Conservation (phyloP, 768 basidiomycete genomes). For the Boletus vermiculosoides region DNA sequence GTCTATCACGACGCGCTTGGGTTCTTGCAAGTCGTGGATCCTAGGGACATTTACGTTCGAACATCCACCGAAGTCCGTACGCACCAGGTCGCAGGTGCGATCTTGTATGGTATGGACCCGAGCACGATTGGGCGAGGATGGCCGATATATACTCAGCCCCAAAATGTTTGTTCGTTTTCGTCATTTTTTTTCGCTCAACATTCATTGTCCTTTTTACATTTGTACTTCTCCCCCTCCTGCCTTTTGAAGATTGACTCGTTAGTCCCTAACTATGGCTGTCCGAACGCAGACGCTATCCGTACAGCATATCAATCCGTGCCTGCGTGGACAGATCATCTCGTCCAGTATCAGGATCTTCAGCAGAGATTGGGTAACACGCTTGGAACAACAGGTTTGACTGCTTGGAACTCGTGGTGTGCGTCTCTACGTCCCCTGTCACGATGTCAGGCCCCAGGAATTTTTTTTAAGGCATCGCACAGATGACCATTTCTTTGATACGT, state of each 20-base stretch:
- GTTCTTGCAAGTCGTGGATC: conserved; percentile 37
- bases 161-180: conserved; percentile 31
- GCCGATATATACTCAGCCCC: conserved; percentile 43
- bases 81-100: conserved; percentile 45
- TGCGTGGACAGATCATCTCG: conserved; percentile 46
- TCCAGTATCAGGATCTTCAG: conserved; percentile 36
- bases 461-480: conserved; percentile 9
- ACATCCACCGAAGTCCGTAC: conserved; percentile 47
- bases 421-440: not conserved
- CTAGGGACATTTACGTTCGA: conserved; percentile 41
- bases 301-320: conserved; percentile 43
- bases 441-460: not conserved
- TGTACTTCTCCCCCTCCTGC: too few species aligned
- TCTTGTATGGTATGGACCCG: conserved; percentile 47
- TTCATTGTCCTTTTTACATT: not conserved
- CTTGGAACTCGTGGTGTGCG: conserved; percentile 51
- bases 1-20: conserved; percentile 40
- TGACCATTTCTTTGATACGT: conserved; percentile 53
- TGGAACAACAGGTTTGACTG: conserved; percentile 40
- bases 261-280: conserved; percentile 45
- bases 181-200: not conserved
- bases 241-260: conserved; percentile 45
- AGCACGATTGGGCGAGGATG: conserved; percentile 31
- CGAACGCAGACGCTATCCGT: conserved; percentile 40
- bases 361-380: conserved; percentile 37